Base-by-base conservation (phyloP, 495 filamentous ascomycete genomes). In the Hypoxylon perforatum region DNA sequence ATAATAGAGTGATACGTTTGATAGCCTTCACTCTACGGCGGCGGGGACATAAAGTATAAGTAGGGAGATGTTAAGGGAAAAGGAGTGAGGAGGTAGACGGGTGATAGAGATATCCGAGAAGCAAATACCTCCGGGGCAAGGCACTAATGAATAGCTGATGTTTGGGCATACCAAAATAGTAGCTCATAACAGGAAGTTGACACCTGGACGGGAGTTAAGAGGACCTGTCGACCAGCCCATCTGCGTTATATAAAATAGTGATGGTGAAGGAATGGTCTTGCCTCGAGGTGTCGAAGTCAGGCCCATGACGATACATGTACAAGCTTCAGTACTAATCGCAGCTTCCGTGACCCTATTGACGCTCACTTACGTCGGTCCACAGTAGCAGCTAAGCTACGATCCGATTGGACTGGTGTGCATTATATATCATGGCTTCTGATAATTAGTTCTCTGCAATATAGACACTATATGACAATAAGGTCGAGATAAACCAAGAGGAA, bases 11-110 rank as follows among this genome's bases (percentile, higher is more conserved):
- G 44, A 60, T 52, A 64, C 45, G 4, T 35, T 60, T 18, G 23
- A 36, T 36, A 60, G 11, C 19, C 57, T 33, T 51, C 18, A 15
- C 33, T 38, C 36, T 21, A 52, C 5, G 45, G 51, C 18, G 42
- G 23, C 8, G 15, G 33, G 35, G 60, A 11, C 49, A 17, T 15
- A 17, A 38, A 57, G 44, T 52, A 41, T 42, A 69, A 41, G 52
- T 64, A 69, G 59, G 59, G 35, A 60, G 51, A 46, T 50, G 44
- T 50, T 25, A 47, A 14, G 39, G 52, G 61, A 61, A n/a, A 61
- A 30, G 49, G 15, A 21, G n/a, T n/a, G 28, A 36, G 22, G 59
- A 52, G 28, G 22, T 38, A 22, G 49, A 36, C 11, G 46, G 57
- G 48, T 64, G 28, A 57, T 61, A 33, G n/a, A 46, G 28, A 33